Evolutionary conservation across 75 land plant genomes (phyloP).

Genomic region (Azolla pinnata): DNA sequence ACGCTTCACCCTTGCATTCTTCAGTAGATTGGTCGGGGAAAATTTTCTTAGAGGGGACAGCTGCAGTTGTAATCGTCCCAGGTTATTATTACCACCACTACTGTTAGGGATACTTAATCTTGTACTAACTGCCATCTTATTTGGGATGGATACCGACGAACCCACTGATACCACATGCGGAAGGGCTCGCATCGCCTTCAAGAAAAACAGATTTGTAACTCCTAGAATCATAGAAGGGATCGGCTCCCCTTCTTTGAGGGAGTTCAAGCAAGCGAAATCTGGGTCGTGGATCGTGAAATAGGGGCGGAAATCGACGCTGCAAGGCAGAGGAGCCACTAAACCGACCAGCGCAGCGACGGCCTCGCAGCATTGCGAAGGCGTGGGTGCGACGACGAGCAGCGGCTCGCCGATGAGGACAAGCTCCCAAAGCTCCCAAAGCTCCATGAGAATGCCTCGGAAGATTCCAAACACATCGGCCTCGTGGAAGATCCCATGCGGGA

Average conservation of each 20-base stretch:
- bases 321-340: conserved; percentile 79
- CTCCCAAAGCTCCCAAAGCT: conserved; percentile 97
- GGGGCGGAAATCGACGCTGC: conserved; percentile 86
- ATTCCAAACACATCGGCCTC: conserved; percentile 81
- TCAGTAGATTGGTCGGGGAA: conserved; percentile 68
- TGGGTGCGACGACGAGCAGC: conserved; percentile 81
- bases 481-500: conserved; percentile 91
- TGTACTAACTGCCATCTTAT: conserved; percentile 19
- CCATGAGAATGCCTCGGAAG: conserved; percentile 71
- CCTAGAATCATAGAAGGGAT: conserved; percentile 91
- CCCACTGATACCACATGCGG: conserved; percentile 93
- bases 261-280: conserved; percentile 66
- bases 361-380: conserved; percentile 92
- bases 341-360: conserved; percentile 85
- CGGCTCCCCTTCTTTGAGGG: conserved; percentile 51
- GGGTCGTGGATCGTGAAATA: conserved; percentile 98
- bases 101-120: conserved; percentile 23
- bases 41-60: conserved; percentile 53
- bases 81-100: conserved; percentile 19
- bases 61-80: conserved; percentile 34
- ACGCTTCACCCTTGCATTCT: conserved; percentile 64
- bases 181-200: conserved; percentile 66
- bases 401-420: conserved; percentile 83
- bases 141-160: conserved; percentile 40
- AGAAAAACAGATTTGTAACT: conserved; percentile 92